Evolutionary conservation across 345 rosid species (phyloP), one percentile per base, ranked within the genome.

Genomic region (Moricandia moricandioides): DNA sequence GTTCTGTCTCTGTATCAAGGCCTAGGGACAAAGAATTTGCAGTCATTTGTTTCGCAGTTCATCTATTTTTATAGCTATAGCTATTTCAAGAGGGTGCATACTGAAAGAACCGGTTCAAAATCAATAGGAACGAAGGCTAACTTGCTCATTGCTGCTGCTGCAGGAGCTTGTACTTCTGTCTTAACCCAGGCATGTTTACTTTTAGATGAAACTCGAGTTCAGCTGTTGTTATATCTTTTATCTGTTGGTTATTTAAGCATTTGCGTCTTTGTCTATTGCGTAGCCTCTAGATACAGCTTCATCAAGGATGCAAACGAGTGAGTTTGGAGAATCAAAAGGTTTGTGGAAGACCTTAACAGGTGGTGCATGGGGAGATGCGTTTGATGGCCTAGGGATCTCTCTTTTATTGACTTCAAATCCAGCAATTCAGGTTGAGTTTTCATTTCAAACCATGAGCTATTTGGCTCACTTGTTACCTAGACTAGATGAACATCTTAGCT

Each of bases 281-380:
- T 56, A 95, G 99, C 99, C 99, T 21, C 69, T 95, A 74, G 99
- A 92, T 81, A 92, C 96, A 55, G 99, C 96, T 29, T 86, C 99
- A 8, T 95, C 99, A n/a, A 89, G 86, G 81, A 92, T 95, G 97
- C 99, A 95, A 79, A 95, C 99, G 29, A 92, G 98, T 70, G 96
- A 82, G 70, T 92, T 92, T 76, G 99, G 99, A 66, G 87, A 95
- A 77, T 89, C 98, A 5, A 88, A 90, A 88, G 97, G 99, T 68
- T 89, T 95, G 69, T 87, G 97, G 97, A 81, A 80, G 67, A 89
- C 92, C 7, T 84, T 92, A 76, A 80, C 92, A 0, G 92, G 87
- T 57, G 85, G 88, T 69, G 65, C 85, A 18, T 88, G 91, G 96
- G 78, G 87, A 14, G 86, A 90, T 54, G 89, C 96, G 13, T 95